These are phyloP conservation scores for Fibroporia radiculosa DNA, from an alignment of 768 basidiomycete genomes.

Conservation along the genomic window DNA sequence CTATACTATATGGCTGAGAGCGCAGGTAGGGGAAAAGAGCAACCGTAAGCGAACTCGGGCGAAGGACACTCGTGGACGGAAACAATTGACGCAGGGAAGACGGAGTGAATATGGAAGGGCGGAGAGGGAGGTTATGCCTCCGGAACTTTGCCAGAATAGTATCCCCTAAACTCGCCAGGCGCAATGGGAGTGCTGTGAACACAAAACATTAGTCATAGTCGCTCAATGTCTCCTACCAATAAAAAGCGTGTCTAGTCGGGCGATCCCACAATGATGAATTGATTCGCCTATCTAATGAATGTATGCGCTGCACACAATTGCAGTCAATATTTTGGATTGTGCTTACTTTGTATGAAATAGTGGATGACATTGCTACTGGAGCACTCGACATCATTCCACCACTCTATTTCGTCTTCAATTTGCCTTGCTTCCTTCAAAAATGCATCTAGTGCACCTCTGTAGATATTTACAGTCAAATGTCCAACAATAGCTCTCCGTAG, in stretches of 20 bases:
- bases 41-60: slow-evolving; percentile 41
- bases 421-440: slow-evolving; percentile 46
- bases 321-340: not conserved
- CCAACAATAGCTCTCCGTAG: slow-evolving; percentile 38
- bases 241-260: not conserved
- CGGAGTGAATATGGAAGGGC: slow-evolving; percentile 37
- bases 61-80: slow-evolving; percentile 36
- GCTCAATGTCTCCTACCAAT: not conserved
- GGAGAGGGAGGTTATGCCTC: slow-evolving; percentile 38
- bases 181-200: slow-evolving; percentile 36
- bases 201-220: not conserved
- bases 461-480: slow-evolving; percentile 49
- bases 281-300: no score
- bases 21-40: slow-evolving; percentile 63
- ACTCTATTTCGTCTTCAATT: slow-evolving; percentile 72
- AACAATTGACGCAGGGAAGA: slow-evolving; percentile 42
- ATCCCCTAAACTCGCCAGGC: slow-evolving; percentile 29
- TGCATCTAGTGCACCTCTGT: slow-evolving; percentile 48
- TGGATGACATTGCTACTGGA: slow-evolving; percentile 46
- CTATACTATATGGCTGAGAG: slow-evolving; percentile 21
- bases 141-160: slow-evolving; percentile 36
- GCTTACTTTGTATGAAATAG: slow-evolving; percentile 73
- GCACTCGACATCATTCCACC: slow-evolving; percentile 73
- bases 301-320: not conserved
- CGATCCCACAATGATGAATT: not conserved